phyloP scores from a whole-genome alignment of 2,329 filamentous ascomycete species.

The Pseudophaeomoniella oleicola region DNA sequence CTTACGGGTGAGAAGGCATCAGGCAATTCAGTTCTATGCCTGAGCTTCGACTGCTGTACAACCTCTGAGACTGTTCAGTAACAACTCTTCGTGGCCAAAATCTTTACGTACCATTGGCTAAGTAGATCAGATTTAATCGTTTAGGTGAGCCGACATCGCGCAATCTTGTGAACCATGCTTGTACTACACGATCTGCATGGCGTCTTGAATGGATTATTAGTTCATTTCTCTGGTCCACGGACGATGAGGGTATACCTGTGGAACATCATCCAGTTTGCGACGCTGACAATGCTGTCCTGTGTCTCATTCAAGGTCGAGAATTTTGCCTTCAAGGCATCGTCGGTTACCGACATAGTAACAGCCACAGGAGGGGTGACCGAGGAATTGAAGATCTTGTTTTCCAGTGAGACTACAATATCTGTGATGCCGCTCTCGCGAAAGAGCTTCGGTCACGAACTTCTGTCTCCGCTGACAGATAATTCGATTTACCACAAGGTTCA shows the following conservation, averaged over 20 bases:
- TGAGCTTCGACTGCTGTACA: slow-evolving; percentile 85
- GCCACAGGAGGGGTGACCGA: no score
- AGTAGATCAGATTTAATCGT: slow-evolving; percentile 79
- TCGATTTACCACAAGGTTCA: no score
- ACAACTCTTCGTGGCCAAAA: slow-evolving; percentile 6
- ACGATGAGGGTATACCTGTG: slow-evolving; percentile 52
- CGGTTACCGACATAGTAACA: slow-evolving; percentile 73
- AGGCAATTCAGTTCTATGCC: slow-evolving; percentile 84
- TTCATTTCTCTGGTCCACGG: slow-evolving; percentile 2
- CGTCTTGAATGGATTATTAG: slow-evolving; percentile 40
- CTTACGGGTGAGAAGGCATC: slow-evolving; percentile 68
- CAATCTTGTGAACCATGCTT: slow-evolving; percentile 79
- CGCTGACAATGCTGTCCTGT: slow-evolving; percentile 90
- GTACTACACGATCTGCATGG: slow-evolving; percentile 80
- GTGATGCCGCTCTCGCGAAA: no score
- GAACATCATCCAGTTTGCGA: slow-evolving; percentile 99
- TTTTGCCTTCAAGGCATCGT: slow-evolving; percentile 89
- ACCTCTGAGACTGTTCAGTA: slow-evolving; percentile 51
- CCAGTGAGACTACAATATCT: no score
- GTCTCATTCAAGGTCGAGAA: slow-evolving; percentile 92
- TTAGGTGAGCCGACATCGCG: slow-evolving; percentile 79
- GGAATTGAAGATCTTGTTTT: no score
- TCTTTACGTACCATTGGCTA: slow-evolving; percentile 64
- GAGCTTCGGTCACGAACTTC: no score
- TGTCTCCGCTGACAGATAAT: no score